Evolutionary conservation across 768 basidiomycete genomes (phyloP), one percentile per base, ranked within the genome.

Genomic region (Leccinum arenicola): DNA sequence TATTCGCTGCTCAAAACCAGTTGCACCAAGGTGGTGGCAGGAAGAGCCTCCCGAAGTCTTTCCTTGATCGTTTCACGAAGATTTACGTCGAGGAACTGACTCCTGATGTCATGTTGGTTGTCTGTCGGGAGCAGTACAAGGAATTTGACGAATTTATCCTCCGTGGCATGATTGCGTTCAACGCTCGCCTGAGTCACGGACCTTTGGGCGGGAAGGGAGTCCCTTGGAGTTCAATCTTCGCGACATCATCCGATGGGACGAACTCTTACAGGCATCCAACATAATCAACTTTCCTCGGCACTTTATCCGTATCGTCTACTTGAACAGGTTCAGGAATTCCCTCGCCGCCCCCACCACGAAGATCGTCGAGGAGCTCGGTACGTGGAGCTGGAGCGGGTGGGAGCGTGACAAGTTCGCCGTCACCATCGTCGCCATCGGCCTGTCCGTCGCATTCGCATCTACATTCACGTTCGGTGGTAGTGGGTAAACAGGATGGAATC

Each of bases 1-100:
- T 98, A 47, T 99, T 99, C 67, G 97, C 96, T 3, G 95, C 97
- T 2, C 97, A 99, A 71, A 99, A 99, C 72, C 97, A 97, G 29
- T 76, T 96, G 15, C 86, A 87, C 61, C 97, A 99, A 78, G 97
- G 97, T 23, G 95, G 97, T 55, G 95, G 96, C 17, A 85, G 97
- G 38, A 99, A 99, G 74, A 97, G 97, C 19, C 81, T 99, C 6
- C 97, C 97, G 0, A 96, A 93, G 70, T 98, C 97, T 0, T 99
- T 97, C 75, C 80, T 98, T 56, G 97, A 99, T 73, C 88, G 97
- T 15, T 99, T 99, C 76, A 98, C 93, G n/a, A 95, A 95, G 72
- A 96, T 98, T 43, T 94, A 93, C 69, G 76, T 98, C 50, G 87
- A 95, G 65, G 92, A 96, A 65, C 83, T 98, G 25, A 25, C 25